These are phyloP conservation scores for Phialophora tarda DNA, from an alignment of 2,329 filamentous ascomycete species.

Conservation along the genomic window DNA sequence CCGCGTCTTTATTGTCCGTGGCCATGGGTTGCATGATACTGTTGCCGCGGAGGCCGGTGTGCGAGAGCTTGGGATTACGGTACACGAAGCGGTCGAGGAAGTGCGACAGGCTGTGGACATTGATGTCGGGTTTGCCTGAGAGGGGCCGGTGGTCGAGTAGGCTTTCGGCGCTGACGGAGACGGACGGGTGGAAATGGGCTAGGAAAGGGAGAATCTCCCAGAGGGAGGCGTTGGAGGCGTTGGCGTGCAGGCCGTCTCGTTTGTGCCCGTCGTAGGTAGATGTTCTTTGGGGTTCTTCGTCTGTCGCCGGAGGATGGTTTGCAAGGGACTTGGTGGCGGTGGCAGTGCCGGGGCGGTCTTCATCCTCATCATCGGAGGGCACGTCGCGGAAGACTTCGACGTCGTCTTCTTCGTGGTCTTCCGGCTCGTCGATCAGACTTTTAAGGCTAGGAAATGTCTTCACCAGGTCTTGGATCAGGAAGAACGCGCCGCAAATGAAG, in stretches of 20 bases:
- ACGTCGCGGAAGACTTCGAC: constrained; percentile 74
- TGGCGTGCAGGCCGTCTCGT: constrained; percentile 86
- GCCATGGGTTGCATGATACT: constrained; percentile 97
- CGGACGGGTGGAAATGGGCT: constrained; percentile 89
- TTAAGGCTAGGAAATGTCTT: constrained; percentile 78
- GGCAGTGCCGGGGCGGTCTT: not conserved
- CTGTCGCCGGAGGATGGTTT: constrained; percentile 18
- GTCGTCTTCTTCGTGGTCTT: constrained; percentile 76
- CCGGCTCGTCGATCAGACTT: constrained; percentile 77
- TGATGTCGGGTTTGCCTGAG: constrained; percentile 86
- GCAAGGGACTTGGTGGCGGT: constrained; percentile 23
- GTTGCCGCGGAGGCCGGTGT: constrained; percentile 69
- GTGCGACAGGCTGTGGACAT: constrained; percentile 87
- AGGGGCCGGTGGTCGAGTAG: constrained; percentile 72
- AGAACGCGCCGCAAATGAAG: constrained; percentile 92
- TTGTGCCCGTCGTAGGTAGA: constrained; percentile 82
- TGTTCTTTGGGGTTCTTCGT: constrained; percentile 36
- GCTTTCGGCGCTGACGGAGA: constrained; percentile 78
- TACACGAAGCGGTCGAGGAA: constrained; percentile 99
- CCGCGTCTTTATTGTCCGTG: constrained; percentile 64
- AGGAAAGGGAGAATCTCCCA: constrained; percentile 86
- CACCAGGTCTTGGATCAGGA: constrained; percentile 81
- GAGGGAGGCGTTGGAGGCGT: constrained; percentile 88
- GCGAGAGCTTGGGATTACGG: constrained; percentile 77
- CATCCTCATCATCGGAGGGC: constrained; percentile 52